A percentile compares a stretch with the other conserved stretches of the same genome.
Evolutionary conservation across 2,329 filamentous ascomycete species (phyloP).

Genomic region (Lecanicillium sp.): DNA sequence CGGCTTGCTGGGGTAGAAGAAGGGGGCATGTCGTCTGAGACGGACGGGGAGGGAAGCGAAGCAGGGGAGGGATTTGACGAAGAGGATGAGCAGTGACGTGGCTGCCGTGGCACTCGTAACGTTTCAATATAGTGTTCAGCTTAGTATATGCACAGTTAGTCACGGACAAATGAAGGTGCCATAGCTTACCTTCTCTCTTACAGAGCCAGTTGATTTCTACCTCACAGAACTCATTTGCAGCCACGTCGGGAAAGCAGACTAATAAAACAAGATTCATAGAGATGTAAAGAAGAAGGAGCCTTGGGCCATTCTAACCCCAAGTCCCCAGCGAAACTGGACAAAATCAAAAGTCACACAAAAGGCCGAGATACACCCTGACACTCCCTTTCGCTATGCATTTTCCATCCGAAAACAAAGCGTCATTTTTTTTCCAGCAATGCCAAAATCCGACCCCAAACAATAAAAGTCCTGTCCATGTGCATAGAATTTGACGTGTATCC

Average conservation of each 20-base stretch:
- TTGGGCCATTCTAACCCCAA: constrained; percentile 1
- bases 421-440: constrained; percentile 6
- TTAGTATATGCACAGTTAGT: no score
- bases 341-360: constrained; percentile 22
- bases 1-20: background rate
- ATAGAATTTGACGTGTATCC: background rate
- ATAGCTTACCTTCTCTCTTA: no score
- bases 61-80: constrained; percentile 8
- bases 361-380: constrained; percentile 31
- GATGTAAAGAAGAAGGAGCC: constrained; percentile 10
- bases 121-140: no score
- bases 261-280: constrained; percentile 10
- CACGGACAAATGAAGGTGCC: no score
- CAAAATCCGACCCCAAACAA: constrained; percentile 5
- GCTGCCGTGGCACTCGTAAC: no score
- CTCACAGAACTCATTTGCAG: no score
- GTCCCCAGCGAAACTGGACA: constrained; percentile 17
- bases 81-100: constrained; percentile 8
- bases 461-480: constrained; percentile 4
- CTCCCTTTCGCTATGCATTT: constrained; percentile 38
- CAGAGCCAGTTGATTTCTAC: no score
- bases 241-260: constrained; percentile 7
- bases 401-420: constrained; percentile 30
- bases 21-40: background rate
- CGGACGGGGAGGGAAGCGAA: constrained; percentile 1